A percentile compares a stretch with the other conserved stretches of the same genome.
Conservation (phyloP, 2,329 filamentous ascomycete genomes). For the Rhexocercosporidium sp. region DNA sequence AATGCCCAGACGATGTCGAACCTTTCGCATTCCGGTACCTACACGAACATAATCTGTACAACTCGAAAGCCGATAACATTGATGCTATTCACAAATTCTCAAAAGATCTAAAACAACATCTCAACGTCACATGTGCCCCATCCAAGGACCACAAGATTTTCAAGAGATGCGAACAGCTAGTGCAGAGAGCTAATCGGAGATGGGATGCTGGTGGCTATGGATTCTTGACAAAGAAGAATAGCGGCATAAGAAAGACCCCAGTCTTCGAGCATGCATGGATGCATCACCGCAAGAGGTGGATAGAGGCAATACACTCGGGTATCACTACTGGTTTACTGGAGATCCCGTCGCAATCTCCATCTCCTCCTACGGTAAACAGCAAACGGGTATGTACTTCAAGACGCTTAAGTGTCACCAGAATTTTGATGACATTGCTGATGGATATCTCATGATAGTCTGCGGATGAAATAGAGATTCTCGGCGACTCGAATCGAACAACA, state of each 20-base stretch:
- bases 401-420: too few species aligned
- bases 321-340: slow-evolving; percentile 2
- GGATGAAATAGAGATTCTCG: neutral
- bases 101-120: neutral
- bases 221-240: neutral
- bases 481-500: neutral
- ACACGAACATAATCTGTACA: slow-evolving; percentile 10
- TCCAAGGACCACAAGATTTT: slow-evolving; percentile 3
- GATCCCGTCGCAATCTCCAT: neutral
- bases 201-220: slow-evolving; percentile 10
- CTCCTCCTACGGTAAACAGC: neutral
- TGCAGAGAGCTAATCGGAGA: neutral
- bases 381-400: neutral
- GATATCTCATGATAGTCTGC: neutral
- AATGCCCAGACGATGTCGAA: slow-evolving; percentile 8
- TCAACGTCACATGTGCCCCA: neutral
- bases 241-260: neutral
- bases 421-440: neutral
- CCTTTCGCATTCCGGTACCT: slow-evolving; percentile 10
- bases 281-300: slow-evolving; percentile 2
- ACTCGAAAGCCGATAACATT: slow-evolving; percentile 7
- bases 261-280: slow-evolving; percentile 10
- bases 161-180: slow-evolving; percentile 5
- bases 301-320: neutral
- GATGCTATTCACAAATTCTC: slow-evolving; percentile 1